Percentiles rank a stretch among this genome's conserved stretches.
These are phyloP conservation scores for Alternaria triticina DNA, from an alignment of 2,329 filamentous ascomycete species.

Conservation along the genomic window DNA sequence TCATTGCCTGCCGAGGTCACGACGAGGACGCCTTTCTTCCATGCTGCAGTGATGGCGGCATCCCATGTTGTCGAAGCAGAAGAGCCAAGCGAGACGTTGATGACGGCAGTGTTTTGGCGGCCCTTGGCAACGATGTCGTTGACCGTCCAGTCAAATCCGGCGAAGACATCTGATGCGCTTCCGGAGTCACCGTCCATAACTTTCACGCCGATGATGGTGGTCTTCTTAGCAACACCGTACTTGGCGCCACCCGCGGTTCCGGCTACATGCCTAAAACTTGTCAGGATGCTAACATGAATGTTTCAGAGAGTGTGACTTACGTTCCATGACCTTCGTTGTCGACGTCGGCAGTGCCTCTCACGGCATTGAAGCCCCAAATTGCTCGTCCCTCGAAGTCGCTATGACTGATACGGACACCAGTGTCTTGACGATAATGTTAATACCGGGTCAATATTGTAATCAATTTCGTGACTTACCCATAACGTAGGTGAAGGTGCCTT, in stretches of 20 bases:
- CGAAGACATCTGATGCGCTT: constrained; percentile 34
- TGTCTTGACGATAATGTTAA: constrained; percentile 53
- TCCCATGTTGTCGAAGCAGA: constrained; percentile 38
- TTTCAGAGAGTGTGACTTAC: neutral
- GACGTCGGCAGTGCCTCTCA: constrained; percentile 16
- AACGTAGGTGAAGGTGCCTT: constrained; percentile 55
- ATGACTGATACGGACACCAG: constrained; percentile 65
- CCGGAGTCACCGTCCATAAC: constrained; percentile 30
- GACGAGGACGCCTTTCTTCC: constrained; percentile 41
- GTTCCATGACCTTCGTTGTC: constrained; percentile 43
- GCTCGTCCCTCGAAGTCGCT: constrained; percentile 41
- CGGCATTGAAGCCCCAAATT: constrained; percentile 37
- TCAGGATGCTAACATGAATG: neutral
- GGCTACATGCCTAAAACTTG: constrained; percentile 33
- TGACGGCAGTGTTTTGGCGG: constrained; percentile 38
- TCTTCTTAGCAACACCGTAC: constrained; percentile 44
- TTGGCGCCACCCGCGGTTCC: constrained; percentile 38
- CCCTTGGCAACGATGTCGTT: constrained; percentile 41
- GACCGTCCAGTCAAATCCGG: constrained; percentile 43
- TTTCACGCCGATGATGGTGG: constrained; percentile 46
- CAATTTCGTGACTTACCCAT: constrained; percentile 42
- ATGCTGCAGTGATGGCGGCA: constrained; percentile 42
- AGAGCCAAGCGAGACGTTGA: constrained; percentile 50
- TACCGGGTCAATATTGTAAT: neutral
- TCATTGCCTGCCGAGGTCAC: constrained; percentile 48